Evolutionary conservation across 305 asterid species (phyloP), one percentile per base, ranked within the genome.

Genomic region (Solanum hybrid): DNA sequence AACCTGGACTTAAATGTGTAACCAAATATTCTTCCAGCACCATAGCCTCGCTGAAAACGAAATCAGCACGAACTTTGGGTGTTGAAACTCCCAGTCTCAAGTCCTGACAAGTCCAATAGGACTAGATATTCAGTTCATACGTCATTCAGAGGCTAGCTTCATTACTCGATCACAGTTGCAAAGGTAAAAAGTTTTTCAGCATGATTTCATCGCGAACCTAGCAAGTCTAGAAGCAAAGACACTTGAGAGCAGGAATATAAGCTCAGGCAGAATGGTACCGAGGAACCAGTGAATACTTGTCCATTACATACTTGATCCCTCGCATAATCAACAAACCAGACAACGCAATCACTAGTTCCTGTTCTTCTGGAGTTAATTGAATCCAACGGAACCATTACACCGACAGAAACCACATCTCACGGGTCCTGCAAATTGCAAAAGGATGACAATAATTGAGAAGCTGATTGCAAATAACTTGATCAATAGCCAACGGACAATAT

Each of bases 401-500:
- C n/a, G n/a, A n/a, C n/a, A n/a, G n/a, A n/a, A n/a, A n/a, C n/a
- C n/a, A n/a, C n/a, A n/a, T n/a, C n/a, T n/a, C n/a, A n/a, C n/a
- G n/a, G n/a, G n/a, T n/a, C n/a, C n/a, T 88, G 89, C 89, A 77
- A 78, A 88, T 88, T 16, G 86, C 36, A 77, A 77, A 56, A 88
- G 60, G 38, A 88, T 51, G 17, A 76, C 56, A 11, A 88, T 32
- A 80, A 46, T 31, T 88, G 73, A 88, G 69, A 86, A 86, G 29
- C 89, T 24, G 38, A 66, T 37, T 24, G 37, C 80, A 77, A 35
- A 77, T 22, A 42, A 75, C 76, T n/a, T n/a, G n/a, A n/a, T n/a
- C n/a, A n/a, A n/a, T n/a, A n/a, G n/a, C n/a, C n/a, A n/a, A n/a
- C n/a, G n/a, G n/a, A n/a, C n/a, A n/a, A n/a, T n/a, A n/a, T n/a